phyloP scores from a whole-genome alignment of 805 yeast species.

The Zygosaccharomyces kombuchaensis region DNA sequence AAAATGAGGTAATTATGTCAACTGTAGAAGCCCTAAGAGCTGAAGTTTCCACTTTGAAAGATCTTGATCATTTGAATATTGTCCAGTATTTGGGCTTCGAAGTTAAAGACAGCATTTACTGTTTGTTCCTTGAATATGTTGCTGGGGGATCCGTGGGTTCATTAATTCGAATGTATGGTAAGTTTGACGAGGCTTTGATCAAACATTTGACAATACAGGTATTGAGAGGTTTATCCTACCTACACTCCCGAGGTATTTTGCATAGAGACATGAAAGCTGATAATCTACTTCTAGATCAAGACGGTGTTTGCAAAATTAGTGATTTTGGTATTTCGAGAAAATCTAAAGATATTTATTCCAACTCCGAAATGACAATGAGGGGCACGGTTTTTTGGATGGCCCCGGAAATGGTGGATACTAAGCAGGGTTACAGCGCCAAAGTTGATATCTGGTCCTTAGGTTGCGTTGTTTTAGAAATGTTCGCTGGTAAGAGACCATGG shows the following conservation, averaged over 20 bases:
- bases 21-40: constrained; percentile 79
- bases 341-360: constrained; percentile 78
- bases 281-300: constrained; percentile 78
- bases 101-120: constrained; percentile 63
- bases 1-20: constrained; percentile 46
- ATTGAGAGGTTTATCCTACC: constrained; percentile 75
- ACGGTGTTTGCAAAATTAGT: constrained; percentile 91
- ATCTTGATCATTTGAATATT: constrained; percentile 87
- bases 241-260: constrained; percentile 80
- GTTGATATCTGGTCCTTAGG: constrained; percentile 98
- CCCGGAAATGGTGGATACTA: constrained; percentile 92
- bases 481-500: constrained; percentile 98
- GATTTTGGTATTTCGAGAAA: constrained; percentile 95
- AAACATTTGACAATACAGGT: constrained; percentile 74
- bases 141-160: constrained; percentile 97
- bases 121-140: constrained; percentile 88
- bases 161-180: constrained; percentile 74
- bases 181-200: constrained; percentile 75
- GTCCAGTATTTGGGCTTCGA: constrained; percentile 97
- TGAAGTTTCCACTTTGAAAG: constrained; percentile 91
- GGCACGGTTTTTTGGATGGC: constrained; percentile 99
- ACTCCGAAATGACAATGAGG: constrained; percentile 97
- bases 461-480: constrained; percentile 95
- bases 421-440: constrained; percentile 94
- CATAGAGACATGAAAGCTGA: constrained; percentile 96